Conservation (phyloP, 2,329 filamentous ascomycete species). For the Colletotrichum lentis region DNA sequence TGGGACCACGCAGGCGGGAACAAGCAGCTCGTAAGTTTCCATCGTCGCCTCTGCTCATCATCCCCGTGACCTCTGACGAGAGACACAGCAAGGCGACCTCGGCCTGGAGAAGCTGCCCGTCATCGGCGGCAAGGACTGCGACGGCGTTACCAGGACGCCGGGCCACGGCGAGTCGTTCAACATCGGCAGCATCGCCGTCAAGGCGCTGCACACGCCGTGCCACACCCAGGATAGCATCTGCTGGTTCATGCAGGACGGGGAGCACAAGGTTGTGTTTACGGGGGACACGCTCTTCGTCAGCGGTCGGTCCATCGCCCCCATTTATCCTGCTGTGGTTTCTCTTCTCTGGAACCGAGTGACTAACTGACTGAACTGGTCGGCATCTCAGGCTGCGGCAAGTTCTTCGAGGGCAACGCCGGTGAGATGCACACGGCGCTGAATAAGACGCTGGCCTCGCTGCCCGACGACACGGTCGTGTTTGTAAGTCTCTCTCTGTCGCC, state of each 20-base stretch:
- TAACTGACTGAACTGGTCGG: background rate
- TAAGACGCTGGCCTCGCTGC: constrained; percentile 78
- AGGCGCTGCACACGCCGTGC: constrained; percentile 92
- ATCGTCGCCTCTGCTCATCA: background rate
- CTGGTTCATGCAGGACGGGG: constrained; percentile 85
- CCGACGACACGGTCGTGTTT: constrained; percentile 91
- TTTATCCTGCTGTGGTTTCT: too few relatives aligned
- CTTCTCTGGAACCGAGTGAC: too few relatives aligned
- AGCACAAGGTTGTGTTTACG: constrained; percentile 83
- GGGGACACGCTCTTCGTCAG: constrained; percentile 96
- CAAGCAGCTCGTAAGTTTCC: constrained; percentile 70
- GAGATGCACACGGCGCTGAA: constrained; percentile 97
- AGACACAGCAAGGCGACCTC: constrained; percentile 51
- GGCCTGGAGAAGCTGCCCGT: constrained; percentile 73
- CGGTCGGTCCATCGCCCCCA: constrained; percentile 58
- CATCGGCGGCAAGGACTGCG: constrained; percentile 88
- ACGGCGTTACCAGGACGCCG: constrained; percentile 80
- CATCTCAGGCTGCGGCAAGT: constrained; percentile 81
- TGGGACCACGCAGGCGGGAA: constrained; percentile 96
- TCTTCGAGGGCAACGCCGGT: constrained; percentile 89
- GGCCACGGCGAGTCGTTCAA: constrained; percentile 79
- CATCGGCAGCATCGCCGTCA: constrained; percentile 84
- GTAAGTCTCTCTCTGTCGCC: constrained; percentile 58
- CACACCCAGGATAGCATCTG: constrained; percentile 99
- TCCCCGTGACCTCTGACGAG: too few relatives aligned